These are phyloP conservation scores for Exserohilum rostratum DNA, from an alignment of 2,329 filamentous ascomycete genomes.

Conservation along the genomic window DNA sequence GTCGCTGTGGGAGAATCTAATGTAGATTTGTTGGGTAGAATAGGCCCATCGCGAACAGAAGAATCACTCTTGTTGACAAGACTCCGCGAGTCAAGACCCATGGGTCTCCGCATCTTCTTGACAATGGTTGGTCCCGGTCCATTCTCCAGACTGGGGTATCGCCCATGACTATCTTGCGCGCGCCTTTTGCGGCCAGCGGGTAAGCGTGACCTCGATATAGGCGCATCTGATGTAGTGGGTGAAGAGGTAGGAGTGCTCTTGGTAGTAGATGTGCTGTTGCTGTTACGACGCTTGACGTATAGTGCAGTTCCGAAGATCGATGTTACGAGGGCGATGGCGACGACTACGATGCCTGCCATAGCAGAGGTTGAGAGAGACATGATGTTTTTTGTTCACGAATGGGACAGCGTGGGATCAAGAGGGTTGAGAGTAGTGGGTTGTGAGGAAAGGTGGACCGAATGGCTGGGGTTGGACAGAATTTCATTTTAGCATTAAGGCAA, in stretches of 20 bases:
- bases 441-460: background rate
- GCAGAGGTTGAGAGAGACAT: background rate
- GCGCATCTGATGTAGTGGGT: background rate
- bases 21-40: background rate
- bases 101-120: background rate
- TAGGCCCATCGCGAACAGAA: background rate
- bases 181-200: background rate
- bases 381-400: background rate
- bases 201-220: background rate
- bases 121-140: conserved; percentile 4
- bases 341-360: background rate
- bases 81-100: background rate
- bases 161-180: background rate
- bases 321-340: background rate
- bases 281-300: background rate
- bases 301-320: background rate
- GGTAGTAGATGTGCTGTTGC: background rate
- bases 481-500: background rate
- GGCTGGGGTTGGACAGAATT: background rate
- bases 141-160: conserved; percentile 2
- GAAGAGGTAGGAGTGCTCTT: background rate
- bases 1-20: background rate
- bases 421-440: background rate
- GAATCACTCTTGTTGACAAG: background rate
- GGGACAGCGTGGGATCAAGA: no score